Evolutionary conservation across 805 yeast genomes (phyloP).

Genomic region (Teunomyces pallodes): DNA sequence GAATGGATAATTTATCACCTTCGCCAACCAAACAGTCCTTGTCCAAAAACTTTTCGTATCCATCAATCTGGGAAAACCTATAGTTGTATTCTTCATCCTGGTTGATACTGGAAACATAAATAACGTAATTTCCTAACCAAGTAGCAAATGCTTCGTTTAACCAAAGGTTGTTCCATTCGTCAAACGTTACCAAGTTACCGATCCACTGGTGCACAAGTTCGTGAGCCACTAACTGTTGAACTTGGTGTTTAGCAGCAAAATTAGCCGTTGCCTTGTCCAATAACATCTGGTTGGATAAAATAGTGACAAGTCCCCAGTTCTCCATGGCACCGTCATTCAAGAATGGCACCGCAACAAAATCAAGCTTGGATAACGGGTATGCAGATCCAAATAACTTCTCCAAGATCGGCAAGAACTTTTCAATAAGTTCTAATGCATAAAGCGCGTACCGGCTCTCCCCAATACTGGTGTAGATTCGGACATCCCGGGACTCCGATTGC

Average conservation of each 20-base stretch:
- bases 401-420: slow-evolving; percentile 47
- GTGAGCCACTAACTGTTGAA: slow-evolving; percentile 62
- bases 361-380: slow-evolving; percentile 65
- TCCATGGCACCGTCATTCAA: slow-evolving; percentile 80
- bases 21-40: slow-evolving; percentile 29
- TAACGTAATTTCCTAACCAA: slow-evolving; percentile 54
- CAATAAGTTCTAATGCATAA: slow-evolving; percentile 49
- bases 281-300: slow-evolving; percentile 49
- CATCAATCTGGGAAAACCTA: slow-evolving; percentile 9
- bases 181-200: slow-evolving; percentile 66
- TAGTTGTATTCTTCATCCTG: slow-evolving; percentile 9
- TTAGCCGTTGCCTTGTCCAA: slow-evolving; percentile 21
- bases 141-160: slow-evolving; percentile 79
- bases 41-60: slow-evolving; percentile 31
- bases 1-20: slow-evolving; percentile 15
- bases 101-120: slow-evolving; percentile 22
- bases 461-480: slow-evolving; percentile 54
- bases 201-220: slow-evolving; percentile 81
- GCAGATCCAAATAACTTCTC: slow-evolving; percentile 40
- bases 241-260: slow-evolving; percentile 23
- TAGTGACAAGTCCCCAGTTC: slow-evolving; percentile 68
- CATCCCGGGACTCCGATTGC: slow-evolving; percentile 28
- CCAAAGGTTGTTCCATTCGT: slow-evolving; percentile 70
- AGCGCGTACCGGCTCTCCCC: slow-evolving; percentile 49
- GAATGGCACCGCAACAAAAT: slow-evolving; percentile 66